These are phyloP conservation scores for Colletotrichum zoysiae DNA, from an alignment of 2,329 filamentous ascomycete species.

Conservation along the genomic window DNA sequence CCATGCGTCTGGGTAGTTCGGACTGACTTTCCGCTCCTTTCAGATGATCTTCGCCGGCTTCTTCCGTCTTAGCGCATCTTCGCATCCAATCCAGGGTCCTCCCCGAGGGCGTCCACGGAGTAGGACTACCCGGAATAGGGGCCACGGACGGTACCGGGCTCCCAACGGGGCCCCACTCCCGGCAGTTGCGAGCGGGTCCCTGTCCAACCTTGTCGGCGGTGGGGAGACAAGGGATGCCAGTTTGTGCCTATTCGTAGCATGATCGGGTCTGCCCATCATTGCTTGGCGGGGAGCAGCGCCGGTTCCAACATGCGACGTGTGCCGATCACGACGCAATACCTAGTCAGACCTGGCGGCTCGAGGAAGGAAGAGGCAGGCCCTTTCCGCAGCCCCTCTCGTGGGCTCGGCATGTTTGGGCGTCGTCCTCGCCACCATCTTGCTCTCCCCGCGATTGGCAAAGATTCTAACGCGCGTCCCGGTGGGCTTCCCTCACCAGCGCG, in stretches of 20 bases:
- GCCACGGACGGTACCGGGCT: background rate
- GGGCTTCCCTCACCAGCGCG: slow-evolving; percentile 1
- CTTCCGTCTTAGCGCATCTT: slow-evolving; percentile 7
- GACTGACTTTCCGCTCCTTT: slow-evolving; percentile 8
- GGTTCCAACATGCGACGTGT: slow-evolving; percentile 7
- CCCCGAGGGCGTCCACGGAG: background rate
- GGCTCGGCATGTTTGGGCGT: background rate
- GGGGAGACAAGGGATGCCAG: background rate
- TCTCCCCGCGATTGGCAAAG: slow-evolving; percentile 23
- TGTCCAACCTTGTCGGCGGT: slow-evolving; percentile 6
- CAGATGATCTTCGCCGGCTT: slow-evolving; percentile 32
- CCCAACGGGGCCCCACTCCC: slow-evolving; percentile 8
- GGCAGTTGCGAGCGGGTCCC: background rate
- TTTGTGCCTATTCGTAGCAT: background rate
- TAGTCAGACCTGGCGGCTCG: background rate
- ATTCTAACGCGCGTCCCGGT: slow-evolving; percentile 8
- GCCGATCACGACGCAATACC: slow-evolving; percentile 20
- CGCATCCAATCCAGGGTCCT: slow-evolving; percentile 10
- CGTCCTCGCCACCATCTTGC: slow-evolving; percentile 13
- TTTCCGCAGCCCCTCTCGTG: background rate
- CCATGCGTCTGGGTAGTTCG: slow-evolving; percentile 8
- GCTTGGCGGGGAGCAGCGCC: slow-evolving; percentile 31
- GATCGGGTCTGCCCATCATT: background rate
- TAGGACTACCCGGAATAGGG: background rate
- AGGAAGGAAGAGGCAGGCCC: background rate